Evolutionary conservation across 2,329 filamentous ascomycete genomes (phyloP), one percentile per base, ranked within the genome.

Genomic region (Hypomyces perniciosus): DNA sequence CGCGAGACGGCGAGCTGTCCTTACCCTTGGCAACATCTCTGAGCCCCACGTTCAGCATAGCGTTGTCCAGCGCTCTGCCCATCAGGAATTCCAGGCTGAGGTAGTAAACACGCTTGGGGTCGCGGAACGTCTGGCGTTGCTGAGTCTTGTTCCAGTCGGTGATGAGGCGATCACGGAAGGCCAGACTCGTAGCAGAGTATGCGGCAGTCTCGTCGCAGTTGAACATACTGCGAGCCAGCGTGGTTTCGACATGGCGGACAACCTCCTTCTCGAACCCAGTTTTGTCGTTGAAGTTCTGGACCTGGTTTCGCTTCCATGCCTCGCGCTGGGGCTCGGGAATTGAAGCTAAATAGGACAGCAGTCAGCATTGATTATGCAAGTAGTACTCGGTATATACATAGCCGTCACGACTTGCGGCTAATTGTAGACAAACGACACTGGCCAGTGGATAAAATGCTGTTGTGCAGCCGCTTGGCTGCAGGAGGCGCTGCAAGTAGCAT

Each of bases 61-160:
- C 92, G 81, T 99, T 99, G 76, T 99, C 93, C 57, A 99, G 75
- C 43, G 93, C 88, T 65, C 93, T 81, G 39, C 93, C 93, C 93
- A 99, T 99, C 63, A 99, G 74, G 64, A 99, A 99, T 72, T 99
- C 93, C 52, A 99, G 82, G 59, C 91, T 96, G 54, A 99, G 81
- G 68, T 99, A 99, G 75, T 99, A 99, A 60, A 99, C 81, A 55
- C 93, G 84, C 79, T 99, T 99, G 71, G 83, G 84, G 67, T 97
- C 93, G 51, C 81, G 78, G 62, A 88, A 90, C 0, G 92, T 96
- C 72, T 99, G 93, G 54, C 86, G 85, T 75, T 99, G 93, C 74
- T 99, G 93, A 43, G 93, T 99, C 72, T 86, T 90, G 75, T 97
- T 99, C 93, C 93, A 99, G 60, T 95, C 90, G 56, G 93, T 85